phyloP scores from a whole-genome alignment of 2,329 filamentous ascomycete species.

The Sclerotiophoma versabilis region DNA sequence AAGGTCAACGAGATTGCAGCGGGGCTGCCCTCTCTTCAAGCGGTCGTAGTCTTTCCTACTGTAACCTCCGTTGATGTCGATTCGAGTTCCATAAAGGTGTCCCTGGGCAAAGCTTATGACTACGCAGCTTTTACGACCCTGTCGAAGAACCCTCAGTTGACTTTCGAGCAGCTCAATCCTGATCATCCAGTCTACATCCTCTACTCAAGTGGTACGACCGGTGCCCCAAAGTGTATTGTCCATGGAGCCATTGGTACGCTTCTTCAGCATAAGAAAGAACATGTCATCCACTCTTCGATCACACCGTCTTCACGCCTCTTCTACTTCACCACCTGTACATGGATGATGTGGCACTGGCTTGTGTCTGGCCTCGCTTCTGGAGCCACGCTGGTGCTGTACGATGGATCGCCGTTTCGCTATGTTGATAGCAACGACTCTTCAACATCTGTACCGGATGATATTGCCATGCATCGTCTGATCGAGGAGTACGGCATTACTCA shows the following conservation, averaged over 20 bases:
- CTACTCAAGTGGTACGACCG: slow-evolving; percentile 91
- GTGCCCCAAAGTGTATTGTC: slow-evolving; percentile 88
- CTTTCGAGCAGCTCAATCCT: slow-evolving; percentile 79
- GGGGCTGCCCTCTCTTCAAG: slow-evolving; percentile 70
- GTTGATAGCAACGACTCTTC: slow-evolving; percentile 50
- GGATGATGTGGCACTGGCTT: slow-evolving; percentile 99
- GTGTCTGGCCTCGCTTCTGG: slow-evolving; percentile 85
- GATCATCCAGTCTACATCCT: slow-evolving; percentile 93
- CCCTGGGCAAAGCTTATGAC: slow-evolving; percentile 45
- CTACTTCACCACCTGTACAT: slow-evolving; percentile 94
- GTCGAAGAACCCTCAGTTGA: slow-evolving; percentile 45
- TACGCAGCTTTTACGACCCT: slow-evolving; percentile 50
- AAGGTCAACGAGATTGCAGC: slow-evolving; percentile 82
- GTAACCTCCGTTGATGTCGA: slow-evolving; percentile 54
- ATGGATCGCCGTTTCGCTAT: slow-evolving; percentile 83
- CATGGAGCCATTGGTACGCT: slow-evolving; percentile 90
- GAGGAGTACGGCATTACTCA: slow-evolving; percentile 84
- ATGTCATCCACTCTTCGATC: slow-evolving; percentile 85
- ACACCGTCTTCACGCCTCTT: slow-evolving; percentile 75
- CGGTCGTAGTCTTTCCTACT: slow-evolving; percentile 77
- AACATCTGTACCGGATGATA: slow-evolving; percentile 68
- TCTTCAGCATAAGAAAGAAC: slow-evolving; percentile 97
- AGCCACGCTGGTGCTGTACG: slow-evolving; percentile 84
- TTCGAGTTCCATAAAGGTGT: slow-evolving; percentile 50
- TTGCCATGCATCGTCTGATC: slow-evolving; percentile 83